Base-by-base conservation (phyloP, 2,329 filamentous ascomycete species). In the Colletotrichum caudatum region DNA sequence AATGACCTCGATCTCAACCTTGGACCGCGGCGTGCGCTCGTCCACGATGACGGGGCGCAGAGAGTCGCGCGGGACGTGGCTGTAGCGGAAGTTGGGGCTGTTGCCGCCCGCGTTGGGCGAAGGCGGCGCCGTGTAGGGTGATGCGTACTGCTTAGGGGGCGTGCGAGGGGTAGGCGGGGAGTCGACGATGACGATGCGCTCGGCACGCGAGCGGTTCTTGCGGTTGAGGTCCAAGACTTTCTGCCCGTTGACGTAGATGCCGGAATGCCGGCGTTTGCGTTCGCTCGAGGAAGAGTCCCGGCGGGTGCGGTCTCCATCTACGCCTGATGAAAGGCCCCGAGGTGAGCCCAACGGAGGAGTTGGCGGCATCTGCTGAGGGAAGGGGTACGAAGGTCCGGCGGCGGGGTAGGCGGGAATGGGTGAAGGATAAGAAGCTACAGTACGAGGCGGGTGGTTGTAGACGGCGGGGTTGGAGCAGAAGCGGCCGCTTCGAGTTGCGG, bases 171-270 rank as follows among this genome's bases (percentile, higher is more conserved):
- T 83, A 16, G 84, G 81, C 3, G 84, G 84, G 73, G 80, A 80
- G 71, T 86, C 82, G 63, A 84, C 80, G 67, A 87, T 80, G 66
- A 84, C 75, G 64, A 84, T 79, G 67, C 84, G 83, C 72, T 87
- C 84, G 61, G 80, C 79, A 69, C 79, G 80, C 54, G 80, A 73
- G 59, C 77, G 76, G 64, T 78, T 76, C 48, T 77, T 78, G 69
- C 77, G 79, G 74, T 78, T 77, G 66, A 80, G 63, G 62, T 82
- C 80, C 57, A 81, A 64, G 2, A 81, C 75, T 74, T 78, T 81
- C 37, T 79, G 77, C 64, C 78, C 82, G 74, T 79, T 82, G 78
- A 80, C 75, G 76, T 81, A 85, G 71, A 80, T 74, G 62, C 76
- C 78, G 18, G 78, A 82, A 67, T 77, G 78, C 59, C 77, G 78